These are phyloP conservation scores for Talaromyces funiculosus DNA, from an alignment of 2,329 filamentous ascomycete genomes.

Conservation along the genomic window DNA sequence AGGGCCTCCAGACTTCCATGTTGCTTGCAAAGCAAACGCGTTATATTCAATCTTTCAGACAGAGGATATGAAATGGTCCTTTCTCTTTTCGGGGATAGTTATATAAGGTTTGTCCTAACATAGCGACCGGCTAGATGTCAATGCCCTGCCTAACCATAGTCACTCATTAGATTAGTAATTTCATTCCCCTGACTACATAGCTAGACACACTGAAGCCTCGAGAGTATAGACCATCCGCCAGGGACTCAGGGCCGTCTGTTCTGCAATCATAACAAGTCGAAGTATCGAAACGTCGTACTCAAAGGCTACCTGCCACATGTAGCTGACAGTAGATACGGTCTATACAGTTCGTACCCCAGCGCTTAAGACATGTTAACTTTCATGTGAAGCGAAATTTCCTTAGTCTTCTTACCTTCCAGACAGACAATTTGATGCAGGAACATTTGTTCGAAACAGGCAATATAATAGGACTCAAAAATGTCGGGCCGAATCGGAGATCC, in stretches of 20 bases:
- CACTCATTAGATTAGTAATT: no score
- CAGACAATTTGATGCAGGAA: background rate
- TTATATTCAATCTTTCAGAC: background rate
- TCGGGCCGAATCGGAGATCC: background rate
- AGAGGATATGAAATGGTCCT: no score
- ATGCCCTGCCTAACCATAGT: background rate
- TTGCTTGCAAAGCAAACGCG: no score
- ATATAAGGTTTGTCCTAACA: no score
- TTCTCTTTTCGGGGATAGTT: no score
- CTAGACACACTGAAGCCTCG: no score
- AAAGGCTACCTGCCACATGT: background rate
- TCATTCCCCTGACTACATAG: no score
- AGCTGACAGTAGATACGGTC: background rate
- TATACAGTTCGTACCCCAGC: background rate
- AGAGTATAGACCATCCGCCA: no score
- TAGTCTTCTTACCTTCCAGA: background rate
- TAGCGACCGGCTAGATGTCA: no score
- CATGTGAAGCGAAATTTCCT: background rate
- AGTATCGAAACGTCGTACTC: background rate
- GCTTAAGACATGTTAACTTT: background rate
- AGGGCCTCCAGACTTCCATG: background rate
- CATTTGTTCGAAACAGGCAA: background rate
- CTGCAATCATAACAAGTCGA: background rate
- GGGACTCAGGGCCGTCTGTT: no score
- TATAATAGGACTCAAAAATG: background rate